A percentile compares a stretch with the other conserved stretches of the same genome.
These are phyloP conservation scores for Suhomyces bokatorum DNA, from an alignment of 1,139 yeast species.

Conservation along the genomic window DNA sequence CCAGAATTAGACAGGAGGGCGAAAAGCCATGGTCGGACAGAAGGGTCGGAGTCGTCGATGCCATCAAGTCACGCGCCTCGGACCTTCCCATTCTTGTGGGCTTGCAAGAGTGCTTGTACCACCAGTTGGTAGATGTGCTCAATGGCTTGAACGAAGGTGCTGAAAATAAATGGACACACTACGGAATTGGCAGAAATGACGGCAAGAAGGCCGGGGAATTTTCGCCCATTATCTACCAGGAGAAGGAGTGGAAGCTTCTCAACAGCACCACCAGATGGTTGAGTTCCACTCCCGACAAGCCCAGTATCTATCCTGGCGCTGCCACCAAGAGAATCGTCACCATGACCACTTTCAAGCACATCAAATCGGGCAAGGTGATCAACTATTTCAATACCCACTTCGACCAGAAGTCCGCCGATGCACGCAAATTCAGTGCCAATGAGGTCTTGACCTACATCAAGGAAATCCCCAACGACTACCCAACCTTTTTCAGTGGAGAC, in stretches of 20 bases:
- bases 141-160: constrained; percentile 17
- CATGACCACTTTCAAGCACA: constrained; percentile 32
- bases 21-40: constrained; percentile 31
- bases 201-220: constrained; percentile 46
- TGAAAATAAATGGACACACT: constrained; percentile 35
- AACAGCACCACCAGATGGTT: constrained; percentile 46
- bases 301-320: constrained; percentile 47
- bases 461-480: constrained; percentile 28
- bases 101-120: constrained; percentile 32
- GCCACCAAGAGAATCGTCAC: constrained; percentile 46
- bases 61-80: constrained; percentile 17
- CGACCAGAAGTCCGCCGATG: constrained; percentile 44
- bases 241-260: constrained; percentile 29
- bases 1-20: constrained; percentile 20
- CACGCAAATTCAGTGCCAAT: constrained; percentile 32
- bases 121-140: constrained; percentile 31
- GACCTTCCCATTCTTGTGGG: constrained; percentile 30
- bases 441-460: constrained; percentile 35
- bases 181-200: constrained; percentile 53
- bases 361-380: constrained; percentile 23
- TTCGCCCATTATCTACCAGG: constrained; percentile 44
- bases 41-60: constrained; percentile 25
- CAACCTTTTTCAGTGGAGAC: constrained; percentile 41
- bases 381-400: constrained; percentile 46
- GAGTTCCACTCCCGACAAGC: constrained; percentile 39